These are phyloP conservation scores for Fusarium algeriense DNA, from an alignment of 2,329 filamentous ascomycete species.

Conservation along the genomic window DNA sequence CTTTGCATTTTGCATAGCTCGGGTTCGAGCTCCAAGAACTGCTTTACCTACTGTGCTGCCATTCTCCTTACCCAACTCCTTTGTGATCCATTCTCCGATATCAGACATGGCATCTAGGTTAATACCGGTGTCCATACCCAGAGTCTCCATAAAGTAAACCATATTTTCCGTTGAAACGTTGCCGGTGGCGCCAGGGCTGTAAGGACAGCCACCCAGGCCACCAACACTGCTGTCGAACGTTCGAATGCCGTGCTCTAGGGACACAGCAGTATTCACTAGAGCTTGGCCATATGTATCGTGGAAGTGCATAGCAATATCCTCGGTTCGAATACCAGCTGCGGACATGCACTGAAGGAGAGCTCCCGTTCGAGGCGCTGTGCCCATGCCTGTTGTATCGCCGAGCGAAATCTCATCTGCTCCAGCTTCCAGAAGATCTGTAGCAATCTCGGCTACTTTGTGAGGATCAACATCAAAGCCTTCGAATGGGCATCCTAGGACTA, in stretches of 20 bases:
- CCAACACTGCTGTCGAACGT: conserved; percentile 85
- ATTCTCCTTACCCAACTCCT: conserved; percentile 71
- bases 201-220: conserved; percentile 87
- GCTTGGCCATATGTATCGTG: conserved; percentile 91
- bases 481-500: conserved; percentile 84
- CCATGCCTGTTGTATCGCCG: conserved; percentile 92
- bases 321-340: conserved; percentile 74
- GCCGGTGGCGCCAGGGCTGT: conserved; percentile 85
- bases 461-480: conserved; percentile 74
- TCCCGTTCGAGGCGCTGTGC: conserved; percentile 78
- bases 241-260: conserved; percentile 80
- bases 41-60: conserved; percentile 77
- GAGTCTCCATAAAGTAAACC: conserved; percentile 80
- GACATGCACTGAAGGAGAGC: conserved; percentile 73
- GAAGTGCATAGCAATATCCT: conserved; percentile 85
- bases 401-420: conserved; percentile 92
- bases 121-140: conserved; percentile 81
- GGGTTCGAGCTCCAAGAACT: conserved; percentile 63
- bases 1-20: conserved; percentile 43
- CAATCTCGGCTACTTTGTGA: conserved; percentile 73
- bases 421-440: conserved; percentile 80
- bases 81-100: conserved; percentile 79
- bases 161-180: conserved; percentile 89
- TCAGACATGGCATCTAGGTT: conserved; percentile 74
- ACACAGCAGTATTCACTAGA: conserved; percentile 83